phyloP scores from a whole-genome alignment of 257 asterid species.

The Scutellaria barbata region DNA sequence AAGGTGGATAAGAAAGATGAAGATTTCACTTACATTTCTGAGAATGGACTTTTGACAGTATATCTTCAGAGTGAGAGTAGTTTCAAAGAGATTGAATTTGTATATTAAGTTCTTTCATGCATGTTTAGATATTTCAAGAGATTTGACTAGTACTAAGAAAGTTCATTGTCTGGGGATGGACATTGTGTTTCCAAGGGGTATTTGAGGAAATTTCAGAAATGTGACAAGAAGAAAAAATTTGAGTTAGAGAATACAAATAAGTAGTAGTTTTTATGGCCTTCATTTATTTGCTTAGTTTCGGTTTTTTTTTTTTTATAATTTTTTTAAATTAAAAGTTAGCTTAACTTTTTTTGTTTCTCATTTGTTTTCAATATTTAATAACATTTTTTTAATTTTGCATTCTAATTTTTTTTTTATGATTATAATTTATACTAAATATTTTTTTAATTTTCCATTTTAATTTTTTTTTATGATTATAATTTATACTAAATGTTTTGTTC shows the following conservation, averaged over 20 bases:
- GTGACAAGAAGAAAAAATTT: neutral
- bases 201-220: neutral
- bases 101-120: slow-evolving; percentile 26
- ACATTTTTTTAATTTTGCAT: no score
- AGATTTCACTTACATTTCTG: slow-evolving; percentile 49
- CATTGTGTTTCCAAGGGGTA: neutral
- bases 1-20: slow-evolving; percentile 49
- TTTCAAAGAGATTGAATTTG: slow-evolving; percentile 49
- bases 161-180: neutral
- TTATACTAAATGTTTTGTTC: no score
- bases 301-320: no score
- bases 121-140: neutral
- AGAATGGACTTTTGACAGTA: slow-evolving; percentile 52
- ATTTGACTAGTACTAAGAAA: neutral
- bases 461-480: no score
- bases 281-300: neutral
- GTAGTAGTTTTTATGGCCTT: neutral
- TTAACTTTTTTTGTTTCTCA: no score
- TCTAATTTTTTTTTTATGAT: no score
- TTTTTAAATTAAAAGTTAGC: neutral
- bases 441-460: no score
- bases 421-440: no score
- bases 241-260: no score
- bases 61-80: slow-evolving; percentile 51
- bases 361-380: no score